Base-by-base conservation (phyloP, 2,329 filamentous ascomycete species). In the Fusarium sp. region DNA sequence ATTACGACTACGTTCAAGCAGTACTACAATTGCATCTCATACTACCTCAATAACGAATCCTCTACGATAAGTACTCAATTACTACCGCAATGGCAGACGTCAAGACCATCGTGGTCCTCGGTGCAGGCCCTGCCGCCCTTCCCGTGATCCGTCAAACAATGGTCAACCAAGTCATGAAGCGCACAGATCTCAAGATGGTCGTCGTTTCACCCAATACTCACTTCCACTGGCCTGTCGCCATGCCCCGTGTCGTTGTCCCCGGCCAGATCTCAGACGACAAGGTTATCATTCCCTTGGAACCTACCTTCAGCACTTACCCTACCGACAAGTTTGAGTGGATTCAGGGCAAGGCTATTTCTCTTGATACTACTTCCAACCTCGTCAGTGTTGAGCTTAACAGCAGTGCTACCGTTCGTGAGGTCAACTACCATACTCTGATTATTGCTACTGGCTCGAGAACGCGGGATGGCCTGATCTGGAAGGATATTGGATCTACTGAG, bases 381-480 rank as follows among this genome's bases (percentile, higher is more conserved):
- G 84, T 89, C 29, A 78, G 76, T 4, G 80, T 89, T 19, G 70
- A 79, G 27, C 77, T 80, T 37, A 80, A 78, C 48, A 81, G 77
- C 9, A 81, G 79, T 11, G 55, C 71, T 15, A 76, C 66, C 10
- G 72, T 74, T n/a, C 78, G 80, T 10, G 78, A 79, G 16, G 75
- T 89, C 60, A 66, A 67, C 25, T 91, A 90, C 74, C 83, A 89
- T 70, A 84, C 83, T 27, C 80, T 90, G 18, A 76, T 91, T 66
- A 79, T 91, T 46, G 87, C 88, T 15, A 90, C 88, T 5, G 89
- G 89, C 12, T 79, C 85, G 7, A 80, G 80, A 33, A 81, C 83
- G 37, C 79, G 75, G 27, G 83, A 81, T 9, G 79, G 77, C 66
- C 81, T 86, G 79, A 87, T 88, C 1, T 89, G 85, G 78, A 90